These are phyloP conservation scores for Aspergillus floridensis DNA, from an alignment of 2,329 filamentous ascomycete species.

Conservation along the genomic window DNA sequence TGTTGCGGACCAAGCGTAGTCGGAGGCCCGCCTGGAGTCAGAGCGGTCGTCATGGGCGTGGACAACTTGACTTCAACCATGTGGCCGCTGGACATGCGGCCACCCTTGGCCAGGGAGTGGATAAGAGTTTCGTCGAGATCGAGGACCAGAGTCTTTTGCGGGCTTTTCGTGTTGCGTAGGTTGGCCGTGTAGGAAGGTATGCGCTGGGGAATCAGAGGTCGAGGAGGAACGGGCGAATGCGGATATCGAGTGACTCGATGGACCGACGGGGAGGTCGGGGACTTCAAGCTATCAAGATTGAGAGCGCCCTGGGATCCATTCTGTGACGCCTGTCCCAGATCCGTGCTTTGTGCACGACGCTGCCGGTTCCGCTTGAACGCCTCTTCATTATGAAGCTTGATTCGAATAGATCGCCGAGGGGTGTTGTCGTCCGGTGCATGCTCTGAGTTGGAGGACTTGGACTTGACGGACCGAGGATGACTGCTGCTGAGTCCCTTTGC, in stretches of 20 bases:
- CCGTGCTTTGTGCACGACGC: conserved; percentile 32
- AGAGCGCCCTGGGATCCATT: conserved; percentile 48
- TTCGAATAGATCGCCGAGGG: conserved; percentile 79
- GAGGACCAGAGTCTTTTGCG: conserved; percentile 89
- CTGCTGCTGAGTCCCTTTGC: conserved; percentile 21
- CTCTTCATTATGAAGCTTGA: conserved; percentile 82
- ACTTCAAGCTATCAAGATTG: conserved; percentile 80
- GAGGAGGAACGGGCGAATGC: conserved; percentile 80
- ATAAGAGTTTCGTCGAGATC: conserved; percentile 97
- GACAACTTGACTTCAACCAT: conserved; percentile 94
- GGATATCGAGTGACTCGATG: conserved; percentile 81
- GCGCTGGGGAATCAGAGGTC: conserved; percentile 82
- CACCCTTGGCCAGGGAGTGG: conserved; percentile 95
- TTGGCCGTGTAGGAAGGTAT: conserved; percentile 78
- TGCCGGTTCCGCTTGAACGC: conserved; percentile 66
- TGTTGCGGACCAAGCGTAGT: conserved; percentile 77
- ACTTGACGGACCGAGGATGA: conserved; percentile 26
- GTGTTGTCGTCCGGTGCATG: conserved; percentile 58
- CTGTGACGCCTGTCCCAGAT: conserved; percentile 27
- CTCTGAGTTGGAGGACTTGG: conserved; percentile 26
- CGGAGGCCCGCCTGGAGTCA: conserved; percentile 54
- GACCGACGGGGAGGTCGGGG: conserved; percentile 77
- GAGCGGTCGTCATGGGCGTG: conserved; percentile 39
- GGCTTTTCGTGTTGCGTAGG: conserved; percentile 45
- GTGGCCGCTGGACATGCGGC: conserved; percentile 91